These are phyloP conservation scores for Eucalyptus erythrocorys DNA, from an alignment of 345 rosid genomes.

Conservation along the genomic window DNA sequence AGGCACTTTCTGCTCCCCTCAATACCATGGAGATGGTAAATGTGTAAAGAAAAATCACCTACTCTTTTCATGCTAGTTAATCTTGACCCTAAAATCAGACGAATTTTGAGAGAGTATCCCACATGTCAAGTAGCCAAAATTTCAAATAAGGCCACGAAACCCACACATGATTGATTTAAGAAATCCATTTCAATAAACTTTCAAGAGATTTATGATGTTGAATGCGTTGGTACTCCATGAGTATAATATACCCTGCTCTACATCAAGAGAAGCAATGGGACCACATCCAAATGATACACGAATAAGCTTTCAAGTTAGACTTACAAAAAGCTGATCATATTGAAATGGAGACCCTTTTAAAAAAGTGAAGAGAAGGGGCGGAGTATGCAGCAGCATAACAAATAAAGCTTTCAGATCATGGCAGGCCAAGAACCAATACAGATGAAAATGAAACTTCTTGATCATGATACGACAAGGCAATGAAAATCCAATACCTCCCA, in stretches of 20 bases:
- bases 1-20: background rate
- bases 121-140: background rate
- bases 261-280: background rate
- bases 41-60: background rate
- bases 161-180: background rate
- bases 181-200: background rate
- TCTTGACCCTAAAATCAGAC: background rate
- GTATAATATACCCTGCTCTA: background rate
- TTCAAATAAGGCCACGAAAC: background rate
- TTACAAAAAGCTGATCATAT: background rate
- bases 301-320: background rate
- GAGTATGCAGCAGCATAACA: background rate
- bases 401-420: background rate
- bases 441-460: background rate
- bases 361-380: background rate
- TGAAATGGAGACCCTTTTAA: background rate
- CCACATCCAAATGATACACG: background rate
- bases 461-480: background rate
- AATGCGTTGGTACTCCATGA: background rate
- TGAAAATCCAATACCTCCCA: constrained; percentile 45
- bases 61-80: background rate
- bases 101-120: background rate
- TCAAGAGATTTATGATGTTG: background rate
- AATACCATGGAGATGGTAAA: background rate
- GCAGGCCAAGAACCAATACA: background rate